Evolutionary conservation across 2,329 filamentous ascomycete genomes (phyloP).

Genomic region (Ceratocystis papillata): DNA sequence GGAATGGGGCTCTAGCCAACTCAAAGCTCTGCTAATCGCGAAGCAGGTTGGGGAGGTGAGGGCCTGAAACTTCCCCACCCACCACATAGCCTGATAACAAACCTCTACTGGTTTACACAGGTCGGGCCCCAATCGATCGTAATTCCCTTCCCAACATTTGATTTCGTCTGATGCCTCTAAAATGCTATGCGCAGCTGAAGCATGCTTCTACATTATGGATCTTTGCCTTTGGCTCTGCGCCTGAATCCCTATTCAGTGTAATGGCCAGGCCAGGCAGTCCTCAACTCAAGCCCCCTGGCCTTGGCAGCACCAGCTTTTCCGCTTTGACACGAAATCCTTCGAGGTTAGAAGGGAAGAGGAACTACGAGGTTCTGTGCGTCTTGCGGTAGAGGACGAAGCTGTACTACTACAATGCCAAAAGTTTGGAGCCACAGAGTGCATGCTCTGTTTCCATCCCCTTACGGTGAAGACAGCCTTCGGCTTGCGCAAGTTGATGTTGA

Average conservation of each 20-base stretch:
- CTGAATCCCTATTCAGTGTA: background rate
- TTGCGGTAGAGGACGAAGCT: too few relatives aligned
- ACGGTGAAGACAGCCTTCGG: background rate
- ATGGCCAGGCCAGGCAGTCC: background rate
- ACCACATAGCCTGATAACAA: background rate
- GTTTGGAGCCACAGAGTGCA: too few relatives aligned
- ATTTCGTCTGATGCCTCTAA: too few relatives aligned
- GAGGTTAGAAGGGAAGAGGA: background rate
- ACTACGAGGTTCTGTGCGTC: background rate
- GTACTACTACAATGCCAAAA: too few relatives aligned
- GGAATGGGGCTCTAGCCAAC: too few relatives aligned
- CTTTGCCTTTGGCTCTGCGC: too few relatives aligned
- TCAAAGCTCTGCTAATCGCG: background rate
- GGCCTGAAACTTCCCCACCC: background rate
- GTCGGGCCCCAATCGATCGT: background rate
- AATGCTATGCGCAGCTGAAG: too few relatives aligned
- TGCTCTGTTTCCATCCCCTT: too few relatives aligned
- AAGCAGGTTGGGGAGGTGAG: background rate
- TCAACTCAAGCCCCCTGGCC: constrained; percentile 3
- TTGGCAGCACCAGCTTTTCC: background rate
- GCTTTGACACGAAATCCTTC: constrained; percentile 10
- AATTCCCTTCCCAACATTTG: too few relatives aligned
- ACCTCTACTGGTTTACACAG: background rate
- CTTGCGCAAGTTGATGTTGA: background rate
- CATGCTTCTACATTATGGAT: too few relatives aligned